phyloP scores from a whole-genome alignment of 2,329 filamentous ascomycete species.

The Xylaria polymorpha region DNA sequence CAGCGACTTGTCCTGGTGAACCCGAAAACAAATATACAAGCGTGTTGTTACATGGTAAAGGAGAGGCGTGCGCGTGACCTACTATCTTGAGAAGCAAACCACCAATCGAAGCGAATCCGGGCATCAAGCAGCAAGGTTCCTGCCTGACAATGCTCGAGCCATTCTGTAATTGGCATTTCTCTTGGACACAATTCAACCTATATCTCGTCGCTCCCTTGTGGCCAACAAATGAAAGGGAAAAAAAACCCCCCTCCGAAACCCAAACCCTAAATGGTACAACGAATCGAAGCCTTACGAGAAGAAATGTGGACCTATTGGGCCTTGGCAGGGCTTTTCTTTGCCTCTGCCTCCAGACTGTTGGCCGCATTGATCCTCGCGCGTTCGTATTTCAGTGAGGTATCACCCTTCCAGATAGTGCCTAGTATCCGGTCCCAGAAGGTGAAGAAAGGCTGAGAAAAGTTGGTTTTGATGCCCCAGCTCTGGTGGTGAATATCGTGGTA shows the following conservation, averaged over 20 bases:
- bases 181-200: conserved; percentile 35
- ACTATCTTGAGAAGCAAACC: conserved; percentile 21
- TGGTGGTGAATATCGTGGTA: conserved; percentile 99
- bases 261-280: conserved; percentile 46
- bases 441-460: conserved; percentile 92
- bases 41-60: conserved; percentile 33
- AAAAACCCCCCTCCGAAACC: not conserved
- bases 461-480: conserved; percentile 98
- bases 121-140: conserved; percentile 37
- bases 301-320: conserved; percentile 40
- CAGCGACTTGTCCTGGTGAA: conserved; percentile 8
- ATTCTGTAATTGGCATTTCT: conserved; percentile 33
- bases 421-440: conserved; percentile 92
- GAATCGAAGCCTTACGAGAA: conserved; percentile 32
- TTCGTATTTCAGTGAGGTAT: conserved; percentile 58
- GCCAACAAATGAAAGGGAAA: conserved; percentile 31
- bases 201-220: conserved; percentile 32
- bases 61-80: conserved; percentile 20
- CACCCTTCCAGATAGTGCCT: conserved; percentile 84
- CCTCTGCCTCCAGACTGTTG: conserved; percentile 59
- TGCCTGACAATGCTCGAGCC: conserved; percentile 33
- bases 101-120: conserved; percentile 32
- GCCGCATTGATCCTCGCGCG: conserved; percentile 56
- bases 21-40: conserved; percentile 35
- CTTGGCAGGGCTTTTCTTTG: conserved; percentile 51